Evolutionary conservation across 2,329 filamentous ascomycete species (phyloP).

Genomic region (Xylariaceae sp.): DNA sequence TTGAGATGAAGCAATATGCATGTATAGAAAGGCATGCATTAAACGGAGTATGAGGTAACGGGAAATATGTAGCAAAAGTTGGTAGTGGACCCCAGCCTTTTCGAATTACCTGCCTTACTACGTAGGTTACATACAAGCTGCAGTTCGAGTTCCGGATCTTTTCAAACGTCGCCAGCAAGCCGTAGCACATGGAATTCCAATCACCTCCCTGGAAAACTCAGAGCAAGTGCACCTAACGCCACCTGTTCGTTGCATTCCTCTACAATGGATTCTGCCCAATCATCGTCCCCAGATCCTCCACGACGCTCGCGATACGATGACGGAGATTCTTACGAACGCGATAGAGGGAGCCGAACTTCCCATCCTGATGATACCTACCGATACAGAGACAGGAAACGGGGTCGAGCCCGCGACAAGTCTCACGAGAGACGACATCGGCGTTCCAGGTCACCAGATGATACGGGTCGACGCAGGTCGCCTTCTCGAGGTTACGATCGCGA

Average conservation of each 20-base stretch:
- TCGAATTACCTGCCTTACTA: no score
- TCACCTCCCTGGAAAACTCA: neutral
- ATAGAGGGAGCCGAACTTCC: conserved; percentile 22
- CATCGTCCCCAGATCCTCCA: conserved; percentile 8
- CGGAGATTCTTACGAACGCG: conserved; percentile 24
- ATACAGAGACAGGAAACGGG: conserved; percentile 14
- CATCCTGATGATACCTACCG: conserved; percentile 21
- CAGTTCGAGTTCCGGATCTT: no score
- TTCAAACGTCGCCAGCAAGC: no score
- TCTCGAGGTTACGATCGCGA: conserved; percentile 34
- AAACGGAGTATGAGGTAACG: no score
- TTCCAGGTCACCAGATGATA: conserved; percentile 33
- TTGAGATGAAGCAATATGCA: no score
- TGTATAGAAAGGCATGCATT: no score
- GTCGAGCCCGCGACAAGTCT: conserved; percentile 26
- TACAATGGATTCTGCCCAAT: conserved; percentile 19
- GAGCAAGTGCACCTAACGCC: neutral
- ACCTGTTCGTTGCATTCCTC: neutral
- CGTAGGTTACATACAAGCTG: no score
- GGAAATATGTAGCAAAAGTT: no score
- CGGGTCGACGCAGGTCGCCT: conserved; percentile 27
- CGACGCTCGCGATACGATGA: conserved; percentile 20
- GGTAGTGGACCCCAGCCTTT: no score
- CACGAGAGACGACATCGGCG: conserved; percentile 28
- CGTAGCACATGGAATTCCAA: neutral